Percentiles rank a stretch among this genome's conserved stretches.
Evolutionary conservation across 2,329 filamentous ascomycete species (phyloP).

Genomic region (Rhynchosporium graminicola): DNA sequence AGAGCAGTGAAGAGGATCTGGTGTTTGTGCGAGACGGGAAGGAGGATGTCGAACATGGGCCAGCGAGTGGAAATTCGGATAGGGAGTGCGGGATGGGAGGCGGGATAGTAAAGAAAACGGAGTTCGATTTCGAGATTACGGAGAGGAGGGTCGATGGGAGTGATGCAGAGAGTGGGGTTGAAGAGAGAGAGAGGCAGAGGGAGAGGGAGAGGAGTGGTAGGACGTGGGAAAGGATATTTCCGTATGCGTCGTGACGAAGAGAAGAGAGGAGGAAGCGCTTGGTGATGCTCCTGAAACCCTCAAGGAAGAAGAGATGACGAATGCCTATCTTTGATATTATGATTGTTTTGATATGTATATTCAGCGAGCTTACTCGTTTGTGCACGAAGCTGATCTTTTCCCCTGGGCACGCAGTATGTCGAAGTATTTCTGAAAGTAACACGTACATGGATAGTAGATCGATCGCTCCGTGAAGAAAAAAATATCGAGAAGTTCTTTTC

Average conservation of each 20-base stretch:
- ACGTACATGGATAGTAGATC: too few relatives aligned
- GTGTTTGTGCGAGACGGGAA: constrained; percentile 7
- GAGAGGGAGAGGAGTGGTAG: neutral
- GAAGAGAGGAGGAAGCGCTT: too few relatives aligned
- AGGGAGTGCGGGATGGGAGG: neutral
- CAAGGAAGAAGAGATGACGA: too few relatives aligned
- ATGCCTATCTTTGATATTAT: too few relatives aligned
- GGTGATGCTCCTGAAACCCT: too few relatives aligned
- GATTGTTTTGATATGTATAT: too few relatives aligned
- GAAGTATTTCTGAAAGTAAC: too few relatives aligned
- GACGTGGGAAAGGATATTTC: constrained; percentile 7
- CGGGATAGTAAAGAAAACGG: constrained; percentile 18
- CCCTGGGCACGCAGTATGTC: too few relatives aligned
- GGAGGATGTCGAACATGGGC: neutral
- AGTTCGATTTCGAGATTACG: constrained; percentile 12
- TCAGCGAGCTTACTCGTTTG: too few relatives aligned
- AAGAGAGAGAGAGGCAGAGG: neutral
- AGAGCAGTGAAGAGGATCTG: constrained; percentile 21
- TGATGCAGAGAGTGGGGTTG: neutral
- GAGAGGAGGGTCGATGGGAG: neutral
- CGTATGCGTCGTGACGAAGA: neutral
- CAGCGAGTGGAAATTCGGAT: neutral
- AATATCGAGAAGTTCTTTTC: too few relatives aligned
- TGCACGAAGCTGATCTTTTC: too few relatives aligned
- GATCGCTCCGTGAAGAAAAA: too few relatives aligned